Conservation (phyloP, 164 flowering plant genomes). For the Tinospora cordifolia region DNA sequence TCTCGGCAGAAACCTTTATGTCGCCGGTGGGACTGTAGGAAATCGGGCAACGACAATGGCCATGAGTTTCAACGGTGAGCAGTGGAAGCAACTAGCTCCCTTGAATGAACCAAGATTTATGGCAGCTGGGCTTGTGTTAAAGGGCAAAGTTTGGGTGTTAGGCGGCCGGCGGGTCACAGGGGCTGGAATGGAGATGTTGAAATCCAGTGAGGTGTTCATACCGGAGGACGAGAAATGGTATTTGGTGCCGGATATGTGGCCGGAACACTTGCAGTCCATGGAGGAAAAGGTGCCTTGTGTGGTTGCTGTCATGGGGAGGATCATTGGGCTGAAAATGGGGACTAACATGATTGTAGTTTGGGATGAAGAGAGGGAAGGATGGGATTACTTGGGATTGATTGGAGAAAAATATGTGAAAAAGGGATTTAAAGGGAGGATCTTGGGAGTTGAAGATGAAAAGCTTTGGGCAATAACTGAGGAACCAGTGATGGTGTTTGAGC, state of each 20-base stretch:
- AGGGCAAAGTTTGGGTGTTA: conserved; percentile 8
- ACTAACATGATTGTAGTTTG: conserved; percentile 9
- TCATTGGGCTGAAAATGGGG: conserved; percentile 8
- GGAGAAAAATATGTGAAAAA: not conserved
- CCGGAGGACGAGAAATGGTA: not conserved
- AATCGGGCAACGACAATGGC: not conserved
- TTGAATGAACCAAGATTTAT: conserved; percentile 9
- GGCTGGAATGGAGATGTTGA: not conserved
- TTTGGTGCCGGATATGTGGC: conserved; percentile 5
- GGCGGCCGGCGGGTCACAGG: not conserved
- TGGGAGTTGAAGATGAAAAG: conserved; percentile 4
- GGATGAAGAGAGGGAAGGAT: conserved; percentile 7
- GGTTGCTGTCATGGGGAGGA: conserved; percentile 2
- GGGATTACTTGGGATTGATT: conserved; percentile 7
- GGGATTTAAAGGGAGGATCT: conserved; percentile 9
- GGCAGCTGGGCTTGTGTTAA: conserved; percentile 1
- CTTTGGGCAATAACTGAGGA: conserved; percentile 6
- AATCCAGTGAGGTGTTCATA: conserved; percentile 1
- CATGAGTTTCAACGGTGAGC: conserved; percentile 3
- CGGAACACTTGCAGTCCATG: conserved; percentile 3
- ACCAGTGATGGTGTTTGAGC: conserved; percentile 8
- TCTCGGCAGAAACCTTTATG: not conserved
- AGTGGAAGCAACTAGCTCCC: not conserved
- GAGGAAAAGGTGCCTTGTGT: conserved; percentile 10
- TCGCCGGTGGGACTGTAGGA: not conserved